A percentile compares a stretch with the other conserved stretches of the same genome.
These are phyloP conservation scores for Ceratocystis eucalypticola DNA, from an alignment of 2,329 filamentous ascomycete genomes.

Conservation along the genomic window DNA sequence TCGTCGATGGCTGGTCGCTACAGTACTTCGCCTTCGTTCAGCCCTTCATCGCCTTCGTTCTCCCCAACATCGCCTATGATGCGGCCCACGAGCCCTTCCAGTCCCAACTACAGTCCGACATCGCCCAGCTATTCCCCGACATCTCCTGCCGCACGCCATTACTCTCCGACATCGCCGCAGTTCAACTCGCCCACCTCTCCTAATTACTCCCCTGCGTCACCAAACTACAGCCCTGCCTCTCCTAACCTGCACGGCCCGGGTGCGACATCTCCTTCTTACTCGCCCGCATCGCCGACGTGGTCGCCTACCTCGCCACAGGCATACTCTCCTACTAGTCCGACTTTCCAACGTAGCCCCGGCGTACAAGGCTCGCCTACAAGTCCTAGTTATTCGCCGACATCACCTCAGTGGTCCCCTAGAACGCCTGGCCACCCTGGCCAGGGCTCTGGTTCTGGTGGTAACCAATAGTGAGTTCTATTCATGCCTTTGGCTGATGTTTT, in stretches of 20 bases:
- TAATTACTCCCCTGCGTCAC: constrained; percentile 56
- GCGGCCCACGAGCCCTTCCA: constrained; percentile 41
- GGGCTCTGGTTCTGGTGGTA: constrained; percentile 26
- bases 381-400: constrained; percentile 58
- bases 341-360: constrained; percentile 42
- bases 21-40: constrained; percentile 49
- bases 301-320: constrained; percentile 58
- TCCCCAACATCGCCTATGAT: constrained; percentile 48
- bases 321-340: constrained; percentile 51
- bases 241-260: constrained; percentile 36
- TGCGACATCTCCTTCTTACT: constrained; percentile 47
- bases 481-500: not conserved
- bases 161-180: constrained; percentile 59
- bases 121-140: constrained; percentile 53
- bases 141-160: constrained; percentile 44
- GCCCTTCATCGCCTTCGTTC: constrained; percentile 49
- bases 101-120: constrained; percentile 51
- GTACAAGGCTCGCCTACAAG: constrained; percentile 50
- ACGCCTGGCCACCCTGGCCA: constrained; percentile 30
- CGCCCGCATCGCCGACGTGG: constrained; percentile 61
- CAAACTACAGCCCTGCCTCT: constrained; percentile 58
- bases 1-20: constrained; percentile 39
- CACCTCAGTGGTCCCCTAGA: constrained; percentile 35
- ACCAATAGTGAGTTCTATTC: constrained; percentile 26
- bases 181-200: constrained; percentile 67